Conservation (phyloP, 2,329 filamentous ascomycete species). For the Aspergillus texensis region DNA sequence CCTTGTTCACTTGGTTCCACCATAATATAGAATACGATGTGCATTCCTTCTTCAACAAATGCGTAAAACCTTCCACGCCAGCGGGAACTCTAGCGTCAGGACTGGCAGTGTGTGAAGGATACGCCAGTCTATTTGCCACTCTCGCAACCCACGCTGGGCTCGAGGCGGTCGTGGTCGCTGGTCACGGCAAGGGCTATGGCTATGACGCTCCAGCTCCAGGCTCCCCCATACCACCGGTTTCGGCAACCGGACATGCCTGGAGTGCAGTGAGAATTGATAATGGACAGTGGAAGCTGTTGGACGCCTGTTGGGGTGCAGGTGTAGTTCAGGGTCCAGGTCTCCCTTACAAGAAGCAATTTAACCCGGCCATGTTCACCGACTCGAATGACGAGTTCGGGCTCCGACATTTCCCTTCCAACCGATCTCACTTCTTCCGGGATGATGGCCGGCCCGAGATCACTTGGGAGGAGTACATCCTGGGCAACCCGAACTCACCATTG, state of each 20-base stretch:
- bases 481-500: slow-evolving; percentile 54
- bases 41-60: slow-evolving; percentile 73
- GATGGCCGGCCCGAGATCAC: slow-evolving; percentile 65
- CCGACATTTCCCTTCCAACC: slow-evolving; percentile 75
- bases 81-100: slow-evolving; percentile 75
- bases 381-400: slow-evolving; percentile 79
- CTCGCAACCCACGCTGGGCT: slow-evolving; percentile 80
- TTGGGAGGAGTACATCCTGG: slow-evolving; percentile 83
- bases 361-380: slow-evolving; percentile 61
- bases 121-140: slow-evolving; percentile 77
- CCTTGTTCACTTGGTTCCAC: slow-evolving; percentile 93
- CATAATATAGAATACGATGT: slow-evolving; percentile 89
- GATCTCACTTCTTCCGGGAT: slow-evolving; percentile 69
- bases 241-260: slow-evolving; percentile 76
- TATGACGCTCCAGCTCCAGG: slow-evolving; percentile 66
- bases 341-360: slow-evolving; percentile 70
- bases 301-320: slow-evolving; percentile 92
- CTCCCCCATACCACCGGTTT: slow-evolving; percentile 64
- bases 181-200: slow-evolving; percentile 86
- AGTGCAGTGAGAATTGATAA: slow-evolving; percentile 87
- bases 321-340: slow-evolving; percentile 58
- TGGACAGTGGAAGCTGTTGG: slow-evolving; percentile 87
- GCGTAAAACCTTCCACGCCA: slow-evolving; percentile 67
- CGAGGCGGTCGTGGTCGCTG: slow-evolving; percentile 71
- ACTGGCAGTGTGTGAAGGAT: slow-evolving; percentile 87